Evolutionary conservation across 192 early-diverging fungal species (phyloP).

Genomic region (Entomortierella chlamydospora): DNA sequence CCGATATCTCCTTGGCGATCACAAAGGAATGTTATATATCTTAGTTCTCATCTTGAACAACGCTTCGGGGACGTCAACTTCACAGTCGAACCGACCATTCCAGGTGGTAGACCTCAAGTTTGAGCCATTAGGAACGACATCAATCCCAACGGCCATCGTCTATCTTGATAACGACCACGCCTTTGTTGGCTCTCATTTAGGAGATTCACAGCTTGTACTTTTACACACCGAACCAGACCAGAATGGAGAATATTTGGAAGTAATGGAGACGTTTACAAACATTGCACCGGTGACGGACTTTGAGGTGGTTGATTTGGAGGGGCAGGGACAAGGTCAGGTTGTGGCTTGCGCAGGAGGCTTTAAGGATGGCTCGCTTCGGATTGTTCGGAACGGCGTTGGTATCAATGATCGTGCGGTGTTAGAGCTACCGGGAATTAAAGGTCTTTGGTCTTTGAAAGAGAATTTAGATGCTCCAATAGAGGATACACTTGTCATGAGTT

Average conservation of each 20-base stretch:
- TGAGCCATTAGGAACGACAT: slow-evolving; percentile 59
- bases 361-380: slow-evolving; percentile 78
- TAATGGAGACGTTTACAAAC: slow-evolving; percentile 73
- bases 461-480: slow-evolving; percentile 46
- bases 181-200: slow-evolving; percentile 88
- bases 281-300: slow-evolving; percentile 90
- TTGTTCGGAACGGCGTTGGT: slow-evolving; percentile 91
- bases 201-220: slow-evolving; percentile 85
- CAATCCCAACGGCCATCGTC: slow-evolving; percentile 70
- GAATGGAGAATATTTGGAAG: slow-evolving; percentile 64
- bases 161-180: slow-evolving; percentile 76
- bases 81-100: neutral
- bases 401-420: slow-evolving; percentile 73
- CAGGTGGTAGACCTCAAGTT: slow-evolving; percentile 52
- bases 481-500: slow-evolving; percentile 70
- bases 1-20: slow-evolving; percentile 80
- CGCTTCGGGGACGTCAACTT: slow-evolving; percentile 11
- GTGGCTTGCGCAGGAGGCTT: slow-evolving; percentile 88
- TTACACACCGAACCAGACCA: slow-evolving; percentile 63
- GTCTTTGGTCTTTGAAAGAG: slow-evolving; percentile 78
- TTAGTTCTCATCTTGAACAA: slow-evolving; percentile 56
- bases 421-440: slow-evolving; percentile 73
- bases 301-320: slow-evolving; percentile 81
- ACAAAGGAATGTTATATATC: slow-evolving; percentile 70
- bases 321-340: slow-evolving; percentile 78